Evolutionary conservation across 352 stramenopile genomes (phyloP).

Genomic region (Globisporangium cederbergense): DNA sequence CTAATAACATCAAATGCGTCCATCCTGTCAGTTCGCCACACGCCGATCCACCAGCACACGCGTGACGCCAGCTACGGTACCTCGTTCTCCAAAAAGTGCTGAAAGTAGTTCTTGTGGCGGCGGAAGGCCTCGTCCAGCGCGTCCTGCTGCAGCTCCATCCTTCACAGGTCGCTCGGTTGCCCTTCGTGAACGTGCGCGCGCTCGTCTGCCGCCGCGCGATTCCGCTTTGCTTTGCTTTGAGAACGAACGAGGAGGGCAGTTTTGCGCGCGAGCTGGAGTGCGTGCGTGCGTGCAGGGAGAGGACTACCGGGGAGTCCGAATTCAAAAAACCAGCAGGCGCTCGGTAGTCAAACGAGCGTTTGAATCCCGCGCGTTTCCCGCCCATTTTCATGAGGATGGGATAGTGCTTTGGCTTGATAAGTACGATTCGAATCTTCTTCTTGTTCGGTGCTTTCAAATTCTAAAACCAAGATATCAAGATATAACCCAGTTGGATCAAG

Average conservation of each 20-base stretch:
- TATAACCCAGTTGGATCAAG: neutral
- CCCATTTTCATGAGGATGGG: neutral
- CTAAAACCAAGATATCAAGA: neutral
- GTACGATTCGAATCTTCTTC: neutral
- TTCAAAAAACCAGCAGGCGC: conserved; percentile 1
- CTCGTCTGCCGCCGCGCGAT: conserved; percentile 2
- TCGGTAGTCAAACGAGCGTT: conserved; percentile 1
- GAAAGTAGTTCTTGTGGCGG: conserved; percentile 88
- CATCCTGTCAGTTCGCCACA: neutral
- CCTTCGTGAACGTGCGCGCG: neutral
- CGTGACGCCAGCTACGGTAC: conserved; percentile 21
- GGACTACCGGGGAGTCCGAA: neutral
- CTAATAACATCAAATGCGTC: conserved; percentile 7
- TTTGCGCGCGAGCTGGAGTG: neutral
- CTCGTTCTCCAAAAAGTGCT: conserved; percentile 76
- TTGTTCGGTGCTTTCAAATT: neutral
- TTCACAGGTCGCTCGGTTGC: neutral
- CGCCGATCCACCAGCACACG: neutral
- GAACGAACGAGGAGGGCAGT: neutral
- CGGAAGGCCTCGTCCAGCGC: conserved; percentile 82
- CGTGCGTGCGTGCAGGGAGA: neutral
- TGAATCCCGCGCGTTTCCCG: conserved; percentile 3
- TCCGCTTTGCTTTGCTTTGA: conserved; percentile 1
- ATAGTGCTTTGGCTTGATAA: neutral
- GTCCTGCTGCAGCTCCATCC: conserved; percentile 82